phyloP scores from a whole-genome alignment of 139 green algal genomes.

The Tetraselmis striata region DNA sequence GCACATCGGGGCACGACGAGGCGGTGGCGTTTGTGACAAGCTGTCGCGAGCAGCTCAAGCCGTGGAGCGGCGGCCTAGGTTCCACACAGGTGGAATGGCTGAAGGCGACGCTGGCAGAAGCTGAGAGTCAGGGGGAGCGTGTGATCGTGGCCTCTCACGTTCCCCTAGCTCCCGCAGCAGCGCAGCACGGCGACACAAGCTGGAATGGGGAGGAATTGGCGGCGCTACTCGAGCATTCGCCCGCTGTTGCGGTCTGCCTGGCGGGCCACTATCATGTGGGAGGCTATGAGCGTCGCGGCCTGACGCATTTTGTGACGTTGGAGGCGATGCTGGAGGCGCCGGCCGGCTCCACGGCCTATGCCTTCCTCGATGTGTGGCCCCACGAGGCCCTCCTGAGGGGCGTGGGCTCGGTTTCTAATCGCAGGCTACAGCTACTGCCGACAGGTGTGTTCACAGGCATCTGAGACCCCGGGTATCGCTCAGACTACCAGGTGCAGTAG shows the following conservation, averaged over 20 bases:
- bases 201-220: slow-evolving; percentile 25
- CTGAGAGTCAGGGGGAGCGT: slow-evolving; percentile 13
- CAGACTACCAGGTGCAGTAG: too few species aligned
- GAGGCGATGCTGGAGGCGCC: slow-evolving; percentile 53
- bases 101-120: slow-evolving; percentile 7
- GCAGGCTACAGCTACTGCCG: too few species aligned
- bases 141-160: slow-evolving; percentile 32
- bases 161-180: slow-evolving; percentile 25
- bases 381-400: too few species aligned
- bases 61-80: slow-evolving; percentile 60
- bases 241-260: slow-evolving; percentile 28
- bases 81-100: slow-evolving; percentile 33
- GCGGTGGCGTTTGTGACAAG: slow-evolving; percentile 31
- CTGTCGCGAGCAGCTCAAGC: slow-evolving; percentile 45
- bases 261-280: slow-evolving; percentile 57
- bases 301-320: slow-evolving; percentile 48
- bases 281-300: slow-evolving; percentile 18
- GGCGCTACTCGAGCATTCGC: slow-evolving; percentile 1
- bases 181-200: slow-evolving; percentile 16
- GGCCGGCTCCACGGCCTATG: slow-evolving; percentile 33
- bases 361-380: slow-evolving; percentile 32
- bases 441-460: too few species aligned
- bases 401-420: too few species aligned
- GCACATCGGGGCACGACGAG: too few species aligned
- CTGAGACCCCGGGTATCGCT: too few species aligned